Evolutionary conservation across 1,284 basidiomycete species (phyloP).

Genomic region (Apiotrichum porosum): DNA sequence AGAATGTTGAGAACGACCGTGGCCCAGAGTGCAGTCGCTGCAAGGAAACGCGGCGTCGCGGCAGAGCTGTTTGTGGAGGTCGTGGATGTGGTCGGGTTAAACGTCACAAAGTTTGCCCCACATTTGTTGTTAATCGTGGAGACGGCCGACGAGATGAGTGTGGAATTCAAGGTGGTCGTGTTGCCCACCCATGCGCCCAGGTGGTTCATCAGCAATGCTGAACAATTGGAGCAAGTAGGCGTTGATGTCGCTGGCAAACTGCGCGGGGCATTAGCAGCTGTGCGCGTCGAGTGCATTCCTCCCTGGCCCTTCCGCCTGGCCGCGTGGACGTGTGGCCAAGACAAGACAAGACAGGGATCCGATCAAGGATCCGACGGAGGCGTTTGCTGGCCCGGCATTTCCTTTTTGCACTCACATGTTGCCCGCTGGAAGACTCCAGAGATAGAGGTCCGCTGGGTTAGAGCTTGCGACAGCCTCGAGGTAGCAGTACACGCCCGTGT

Average conservation of each 20-base stretch:
- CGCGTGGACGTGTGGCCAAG: too few species aligned
- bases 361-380: too few species aligned
- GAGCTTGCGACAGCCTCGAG: constrained; percentile 32
- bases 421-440: constrained; percentile 40
- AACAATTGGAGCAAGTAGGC: constrained; percentile 46
- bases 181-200: constrained; percentile 21
- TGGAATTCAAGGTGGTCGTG: constrained; percentile 35
- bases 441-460: constrained; percentile 44
- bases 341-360: not conserved
- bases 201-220: constrained; percentile 32
- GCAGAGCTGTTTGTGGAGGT: too few species aligned
- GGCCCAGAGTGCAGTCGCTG: not conserved
- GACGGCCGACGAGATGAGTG: constrained; percentile 29
- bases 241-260: constrained; percentile 35
- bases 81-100: not conserved
- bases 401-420: constrained; percentile 33
- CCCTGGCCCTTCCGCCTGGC: too few species aligned
- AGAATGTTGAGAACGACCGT: not conserved
- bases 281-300: too few species aligned
- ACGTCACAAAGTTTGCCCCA: constrained; percentile 24
- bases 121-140: constrained; percentile 33
- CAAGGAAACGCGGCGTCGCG: not conserved
- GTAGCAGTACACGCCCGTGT: constrained; percentile 42
- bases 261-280: not conserved
- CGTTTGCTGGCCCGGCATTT: too few species aligned